phyloP scores from a whole-genome alignment of 768 basidiomycete species.

The Zangia roseola region DNA sequence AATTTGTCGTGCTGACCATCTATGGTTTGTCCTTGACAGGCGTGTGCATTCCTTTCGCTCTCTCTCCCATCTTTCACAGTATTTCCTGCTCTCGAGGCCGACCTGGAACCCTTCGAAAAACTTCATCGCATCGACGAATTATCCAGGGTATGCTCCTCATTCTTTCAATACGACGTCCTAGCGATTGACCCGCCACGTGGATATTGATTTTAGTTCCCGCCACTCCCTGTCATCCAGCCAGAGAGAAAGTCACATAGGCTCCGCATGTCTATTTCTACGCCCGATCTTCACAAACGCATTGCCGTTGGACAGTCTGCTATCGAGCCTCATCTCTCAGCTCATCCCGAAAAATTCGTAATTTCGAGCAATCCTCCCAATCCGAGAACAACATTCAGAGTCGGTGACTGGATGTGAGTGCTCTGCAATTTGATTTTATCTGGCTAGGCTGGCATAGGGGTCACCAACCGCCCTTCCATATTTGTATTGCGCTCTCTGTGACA shows the following conservation, averaged over 20 bases:
- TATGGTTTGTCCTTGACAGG: slow-evolving; percentile 38
- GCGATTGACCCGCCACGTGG: background rate
- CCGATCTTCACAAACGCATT: slow-evolving; percentile 29
- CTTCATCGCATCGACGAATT: slow-evolving; percentile 45
- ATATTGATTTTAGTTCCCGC: slow-evolving; percentile 11
- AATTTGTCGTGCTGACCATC: slow-evolving; percentile 19
- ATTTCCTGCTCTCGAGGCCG: slow-evolving; percentile 57
- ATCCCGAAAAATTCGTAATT: slow-evolving; percentile 47
- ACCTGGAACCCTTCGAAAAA: slow-evolving; percentile 61
- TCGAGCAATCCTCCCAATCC: slow-evolving; percentile 74
- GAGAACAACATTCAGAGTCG: slow-evolving; percentile 60
- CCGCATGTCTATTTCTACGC: slow-evolving; percentile 36
- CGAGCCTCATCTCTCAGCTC: slow-evolving; percentile 1
- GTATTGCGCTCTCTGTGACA: slow-evolving; percentile 1
- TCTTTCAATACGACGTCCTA: background rate
- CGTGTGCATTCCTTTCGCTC: slow-evolving; percentile 52
- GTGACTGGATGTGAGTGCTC: slow-evolving; percentile 73
- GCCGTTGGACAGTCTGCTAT: slow-evolving; percentile 3
- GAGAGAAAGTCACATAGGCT: slow-evolving; percentile 22
- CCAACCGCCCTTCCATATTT: slow-evolving; percentile 14
- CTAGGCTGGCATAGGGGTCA: slow-evolving; percentile 15
- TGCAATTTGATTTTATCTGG: slow-evolving; percentile 20
- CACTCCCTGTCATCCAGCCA: slow-evolving; percentile 22
- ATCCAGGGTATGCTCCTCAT: slow-evolving; percentile 19
- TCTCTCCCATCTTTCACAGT: slow-evolving; percentile 46